These are phyloP conservation scores for Celoporthe dispersa DNA, from an alignment of 2,329 filamentous ascomycete genomes.

Conservation along the genomic window DNA sequence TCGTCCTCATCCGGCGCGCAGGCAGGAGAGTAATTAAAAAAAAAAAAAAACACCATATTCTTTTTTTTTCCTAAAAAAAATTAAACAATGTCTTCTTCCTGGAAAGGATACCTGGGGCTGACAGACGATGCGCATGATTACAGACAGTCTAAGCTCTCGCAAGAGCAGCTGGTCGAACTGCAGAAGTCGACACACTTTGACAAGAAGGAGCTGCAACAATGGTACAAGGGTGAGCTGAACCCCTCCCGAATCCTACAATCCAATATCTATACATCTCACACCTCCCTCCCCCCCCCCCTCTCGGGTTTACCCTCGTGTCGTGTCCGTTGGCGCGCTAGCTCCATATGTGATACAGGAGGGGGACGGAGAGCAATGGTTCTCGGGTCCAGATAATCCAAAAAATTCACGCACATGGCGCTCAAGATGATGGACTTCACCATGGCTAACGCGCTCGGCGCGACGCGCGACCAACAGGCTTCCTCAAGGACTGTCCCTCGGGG, in stretches of 20 bases:
- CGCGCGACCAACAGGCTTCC: slow-evolving; percentile 70
- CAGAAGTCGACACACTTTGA: slow-evolving; percentile 98
- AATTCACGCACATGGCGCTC: not conserved
- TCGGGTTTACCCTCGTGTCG: not conserved
- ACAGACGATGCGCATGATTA: slow-evolving; percentile 15
- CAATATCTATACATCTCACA: not conserved
- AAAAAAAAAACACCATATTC: not conserved
- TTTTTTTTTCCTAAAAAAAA: too few relatives aligned
- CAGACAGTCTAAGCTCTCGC: slow-evolving; percentile 98
- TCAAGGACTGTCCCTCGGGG: slow-evolving; percentile 97
- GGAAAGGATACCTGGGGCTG: slow-evolving; percentile 19
- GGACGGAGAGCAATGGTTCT: not conserved
- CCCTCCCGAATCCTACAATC: not conserved
- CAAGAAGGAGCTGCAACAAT: slow-evolving; percentile 99
- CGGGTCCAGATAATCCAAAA: not conserved
- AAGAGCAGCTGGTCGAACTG: slow-evolving; percentile 92
- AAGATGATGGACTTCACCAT: not conserved
- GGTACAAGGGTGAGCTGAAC: slow-evolving; percentile 86
- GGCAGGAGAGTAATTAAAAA: not conserved
- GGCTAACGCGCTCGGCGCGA: slow-evolving; percentile 17
- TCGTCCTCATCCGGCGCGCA: not conserved
- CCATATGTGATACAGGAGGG: not conserved
- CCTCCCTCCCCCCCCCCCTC: not conserved
- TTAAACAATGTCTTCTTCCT: not conserved
- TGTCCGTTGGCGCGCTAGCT: not conserved